Base-by-base conservation (phyloP, 306 rosid species). In the Ceratonia siliqua region DNA sequence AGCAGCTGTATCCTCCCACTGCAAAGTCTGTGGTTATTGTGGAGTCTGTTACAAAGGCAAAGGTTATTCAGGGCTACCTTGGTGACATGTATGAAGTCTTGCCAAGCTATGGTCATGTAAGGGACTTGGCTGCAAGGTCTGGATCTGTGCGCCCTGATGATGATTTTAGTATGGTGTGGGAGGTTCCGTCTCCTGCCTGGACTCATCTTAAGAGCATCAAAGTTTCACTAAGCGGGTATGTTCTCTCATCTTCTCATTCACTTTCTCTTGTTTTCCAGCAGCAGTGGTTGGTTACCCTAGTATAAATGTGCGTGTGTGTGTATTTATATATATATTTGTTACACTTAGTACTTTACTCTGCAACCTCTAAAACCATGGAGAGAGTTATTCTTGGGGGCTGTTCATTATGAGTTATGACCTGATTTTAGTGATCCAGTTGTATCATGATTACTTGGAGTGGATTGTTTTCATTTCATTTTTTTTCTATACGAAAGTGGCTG, bases 151-250 rank as follows among this genome's bases (percentile, higher is more conserved):
- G 97, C 56, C 99, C 99, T 10, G 96, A 94, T 67, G 96, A 94
- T 53, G 96, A 94, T 83, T 94, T 94, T 78, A 92, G 96, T 62
- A 90, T 94, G 98, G 95, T 94, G 75, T 94, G 99, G 99, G 99
- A 94, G 86, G 99, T 94, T 84, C 99, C 99, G 1, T 78, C 99
- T 39, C 35, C 99, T 41, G 96, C 99, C 61, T 94, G 96, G 98
- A 90, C 99, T 86, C 97, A 87, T 87, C 87, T 94, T 57, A 90
- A 92, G 87, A 94, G 92, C 91, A 90, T 94, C 77, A 92, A 90
- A 78, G 92, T 85, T 76, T 87, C 99, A 20, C 75, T 94, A 25
- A 89, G 74, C 78, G 89, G 99, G 99, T 94, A 90, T 64, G 82
- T 55, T 74, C 53, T 74, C 55, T 74, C 55, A 52, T 53, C 72